Evolutionary conservation across 768 basidiomycete species (phyloP).

Genomic region (Tylopilus sp.): DNA sequence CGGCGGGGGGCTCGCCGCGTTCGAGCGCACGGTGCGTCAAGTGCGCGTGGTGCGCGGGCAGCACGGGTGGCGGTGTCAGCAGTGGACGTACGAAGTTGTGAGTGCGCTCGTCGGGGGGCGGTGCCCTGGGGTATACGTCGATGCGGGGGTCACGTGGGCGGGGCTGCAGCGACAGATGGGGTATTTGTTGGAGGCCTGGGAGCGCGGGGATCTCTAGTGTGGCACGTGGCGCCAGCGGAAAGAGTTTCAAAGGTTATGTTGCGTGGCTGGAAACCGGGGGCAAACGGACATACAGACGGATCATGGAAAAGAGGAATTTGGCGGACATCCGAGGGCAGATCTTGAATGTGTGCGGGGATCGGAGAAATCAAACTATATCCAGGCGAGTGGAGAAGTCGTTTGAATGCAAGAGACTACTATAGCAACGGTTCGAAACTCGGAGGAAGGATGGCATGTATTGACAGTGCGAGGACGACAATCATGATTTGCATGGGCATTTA

Average conservation of each 20-base stretch:
- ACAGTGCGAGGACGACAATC: slow-evolving; percentile 9
- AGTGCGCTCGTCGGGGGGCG: background rate
- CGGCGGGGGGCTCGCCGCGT: slow-evolving; percentile 1
- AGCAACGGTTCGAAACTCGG: slow-evolving; percentile 19
- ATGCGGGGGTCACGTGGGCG: slow-evolving; percentile 6
- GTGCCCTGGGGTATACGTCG: slow-evolving; percentile 10
- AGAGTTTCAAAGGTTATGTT: no score
- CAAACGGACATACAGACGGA: background rate
- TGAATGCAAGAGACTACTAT: slow-evolving; percentile 7
- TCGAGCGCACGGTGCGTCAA: slow-evolving; percentile 15
- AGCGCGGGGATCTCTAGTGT: slow-evolving; percentile 25
- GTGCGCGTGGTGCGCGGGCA: slow-evolving; percentile 19
- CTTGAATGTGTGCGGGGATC: background rate
- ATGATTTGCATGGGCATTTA: slow-evolving; percentile 7
- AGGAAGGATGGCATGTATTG: background rate
- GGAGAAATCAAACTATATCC: background rate
- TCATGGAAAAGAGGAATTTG: background rate
- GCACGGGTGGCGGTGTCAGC: slow-evolving; percentile 25
- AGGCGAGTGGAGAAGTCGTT: background rate
- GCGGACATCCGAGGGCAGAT: background rate
- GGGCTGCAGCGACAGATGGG: slow-evolving; percentile 25
- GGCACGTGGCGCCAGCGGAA: background rate
- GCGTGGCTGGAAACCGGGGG: background rate
- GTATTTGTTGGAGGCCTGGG: slow-evolving; percentile 29
- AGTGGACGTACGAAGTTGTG: slow-evolving; percentile 26